These are phyloP conservation scores for Endocladia muricata DNA, from an alignment of 31 red algal genomes.

Conservation along the genomic window DNA sequence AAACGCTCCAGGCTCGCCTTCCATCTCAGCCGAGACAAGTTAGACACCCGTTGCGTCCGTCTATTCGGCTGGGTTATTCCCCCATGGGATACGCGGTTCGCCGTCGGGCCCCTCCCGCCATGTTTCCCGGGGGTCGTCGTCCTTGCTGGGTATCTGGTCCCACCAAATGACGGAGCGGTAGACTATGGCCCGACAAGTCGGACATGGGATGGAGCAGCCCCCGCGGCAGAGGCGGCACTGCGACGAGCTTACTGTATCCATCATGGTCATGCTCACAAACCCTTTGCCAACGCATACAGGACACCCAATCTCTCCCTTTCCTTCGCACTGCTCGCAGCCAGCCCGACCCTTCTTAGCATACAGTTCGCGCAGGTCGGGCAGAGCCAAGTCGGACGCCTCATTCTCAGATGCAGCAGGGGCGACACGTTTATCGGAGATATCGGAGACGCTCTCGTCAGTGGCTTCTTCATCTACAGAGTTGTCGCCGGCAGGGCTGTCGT, in stretches of 20 bases:
- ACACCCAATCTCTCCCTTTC: conserved; percentile 58
- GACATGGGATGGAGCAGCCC: conserved; percentile 55
- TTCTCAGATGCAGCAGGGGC: too few species aligned
- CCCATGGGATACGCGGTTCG: conserved; percentile 39
- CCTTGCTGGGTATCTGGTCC: conserved; percentile 46
- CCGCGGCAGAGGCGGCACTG: conserved; percentile 80
- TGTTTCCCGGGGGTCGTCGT: conserved; percentile 55
- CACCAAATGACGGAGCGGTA: conserved; percentile 81
- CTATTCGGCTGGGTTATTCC: not conserved
- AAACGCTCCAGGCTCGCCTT: too few species aligned
- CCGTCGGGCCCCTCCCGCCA: conserved; percentile 53
- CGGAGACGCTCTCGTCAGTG: not conserved
- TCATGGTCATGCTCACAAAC: conserved; percentile 54
- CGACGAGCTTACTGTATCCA: conserved; percentile 57
- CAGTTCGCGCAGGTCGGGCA: conserved; percentile 22
- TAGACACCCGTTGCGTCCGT: not conserved
- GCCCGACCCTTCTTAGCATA: conserved; percentile 42
- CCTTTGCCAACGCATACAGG: conserved; percentile 68
- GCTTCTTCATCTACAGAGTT: not conserved
- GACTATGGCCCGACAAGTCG: conserved; percentile 60
- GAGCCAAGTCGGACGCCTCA: not conserved
- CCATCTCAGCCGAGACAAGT: not conserved
- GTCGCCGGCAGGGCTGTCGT: not conserved
- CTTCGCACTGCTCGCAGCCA: conserved; percentile 66
- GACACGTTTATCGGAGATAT: not conserved